Conservation (phyloP, 2,329 filamentous ascomycete species). For the Ceratocystis alfenasii region DNA sequence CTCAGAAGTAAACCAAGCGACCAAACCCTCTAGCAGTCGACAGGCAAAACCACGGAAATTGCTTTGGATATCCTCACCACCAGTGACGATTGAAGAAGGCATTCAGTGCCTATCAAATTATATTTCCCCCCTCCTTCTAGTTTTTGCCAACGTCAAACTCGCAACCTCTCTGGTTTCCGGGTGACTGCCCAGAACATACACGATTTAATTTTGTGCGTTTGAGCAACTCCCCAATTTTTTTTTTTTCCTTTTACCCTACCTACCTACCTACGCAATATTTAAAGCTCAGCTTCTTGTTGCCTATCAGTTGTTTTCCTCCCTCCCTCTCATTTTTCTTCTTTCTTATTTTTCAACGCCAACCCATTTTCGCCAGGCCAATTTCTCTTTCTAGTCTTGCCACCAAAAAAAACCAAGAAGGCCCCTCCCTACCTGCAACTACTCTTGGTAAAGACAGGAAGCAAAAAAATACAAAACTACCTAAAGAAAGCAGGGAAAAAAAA, state of each 20-base stretch:
- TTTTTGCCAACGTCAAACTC: constrained; percentile 6
- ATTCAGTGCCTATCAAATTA: not conserved
- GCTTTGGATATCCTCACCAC: constrained; percentile 3
- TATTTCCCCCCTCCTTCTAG: not conserved
- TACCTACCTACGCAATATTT: not conserved
- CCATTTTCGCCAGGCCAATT: not conserved
- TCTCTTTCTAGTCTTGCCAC: constrained; percentile 9
- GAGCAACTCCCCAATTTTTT: constrained; percentile 14
- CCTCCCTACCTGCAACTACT: constrained; percentile 3
- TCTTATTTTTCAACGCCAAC: constrained; percentile 7
- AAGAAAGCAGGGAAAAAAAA: not conserved
- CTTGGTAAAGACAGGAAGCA: not conserved
- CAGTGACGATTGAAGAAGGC: not conserved
- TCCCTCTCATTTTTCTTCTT: constrained; percentile 6
- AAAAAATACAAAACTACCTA: not conserved
- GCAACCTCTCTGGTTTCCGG: constrained; percentile 7
- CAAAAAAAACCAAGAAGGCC: not conserved
- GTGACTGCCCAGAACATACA: not conserved
- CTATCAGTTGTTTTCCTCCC: not conserved
- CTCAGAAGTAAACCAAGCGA: not conserved
- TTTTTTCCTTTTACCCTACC: constrained; percentile 9
- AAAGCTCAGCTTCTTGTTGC: not conserved
- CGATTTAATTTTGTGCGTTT: constrained; percentile 8
- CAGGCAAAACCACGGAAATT: constrained; percentile 1
- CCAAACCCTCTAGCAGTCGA: not conserved